phyloP scores from a whole-genome alignment of 345 rosid species.

The Fremontodendron californicum region DNA sequence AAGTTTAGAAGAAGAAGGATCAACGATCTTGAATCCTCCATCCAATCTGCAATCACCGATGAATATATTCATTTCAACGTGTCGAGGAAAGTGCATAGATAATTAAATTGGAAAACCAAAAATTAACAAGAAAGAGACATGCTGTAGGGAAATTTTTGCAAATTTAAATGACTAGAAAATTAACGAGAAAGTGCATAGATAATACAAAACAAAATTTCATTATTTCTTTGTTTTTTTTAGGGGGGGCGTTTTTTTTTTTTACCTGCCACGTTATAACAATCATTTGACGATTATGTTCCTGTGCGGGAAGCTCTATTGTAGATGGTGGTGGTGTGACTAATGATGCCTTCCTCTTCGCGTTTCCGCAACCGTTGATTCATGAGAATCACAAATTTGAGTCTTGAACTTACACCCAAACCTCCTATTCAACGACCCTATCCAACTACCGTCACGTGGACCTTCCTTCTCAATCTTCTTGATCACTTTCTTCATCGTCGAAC shows the following conservation, averaged over 20 bases:
- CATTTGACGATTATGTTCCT: not conserved
- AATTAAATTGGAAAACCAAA: no score
- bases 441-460: slow-evolving; percentile 33
- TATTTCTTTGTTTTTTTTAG: not conserved
- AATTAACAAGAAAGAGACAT: not conserved
- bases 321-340: no score
- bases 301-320: slow-evolving; percentile 15
- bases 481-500: slow-evolving; percentile 80
- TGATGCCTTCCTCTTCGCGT: slow-evolving; percentile 42
- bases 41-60: not conserved
- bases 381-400: slow-evolving; percentile 96
- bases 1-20: not conserved
- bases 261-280: not conserved
- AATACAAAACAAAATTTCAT: no score
- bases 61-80: no score
- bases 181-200: no score
- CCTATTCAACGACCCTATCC: slow-evolving; percentile 53
- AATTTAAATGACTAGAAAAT: not conserved
- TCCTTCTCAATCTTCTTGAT: slow-evolving; percentile 68
- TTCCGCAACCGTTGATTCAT: slow-evolving; percentile 60
- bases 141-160: not conserved
- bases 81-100: no score
- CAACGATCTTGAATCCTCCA: not conserved
- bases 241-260: no score
- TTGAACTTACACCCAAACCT: slow-evolving; percentile 85